Evolutionary conservation across 139 green algal genomes (phyloP).

Genomic region (Picochlorum sp.): DNA sequence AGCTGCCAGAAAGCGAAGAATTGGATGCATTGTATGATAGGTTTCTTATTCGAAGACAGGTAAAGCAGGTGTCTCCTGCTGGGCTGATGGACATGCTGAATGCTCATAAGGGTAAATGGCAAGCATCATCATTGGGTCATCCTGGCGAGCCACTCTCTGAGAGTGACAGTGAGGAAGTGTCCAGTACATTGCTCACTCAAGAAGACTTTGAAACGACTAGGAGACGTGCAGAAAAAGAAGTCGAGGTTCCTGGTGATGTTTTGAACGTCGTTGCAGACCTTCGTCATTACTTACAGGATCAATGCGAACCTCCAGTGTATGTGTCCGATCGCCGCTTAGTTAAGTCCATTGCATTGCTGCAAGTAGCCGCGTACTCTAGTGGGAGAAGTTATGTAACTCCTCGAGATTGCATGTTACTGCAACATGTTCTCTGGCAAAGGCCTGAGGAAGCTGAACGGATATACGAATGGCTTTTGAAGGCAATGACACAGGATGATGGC

Average conservation of each 20-base stretch:
- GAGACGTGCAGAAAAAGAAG: slow-evolving; percentile 1
- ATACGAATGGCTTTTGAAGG: slow-evolving; percentile 62
- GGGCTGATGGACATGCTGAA: slow-evolving; percentile 24
- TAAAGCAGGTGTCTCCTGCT: slow-evolving; percentile 36
- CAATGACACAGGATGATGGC: slow-evolving; percentile 57
- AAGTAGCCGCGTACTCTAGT: slow-evolving; percentile 72
- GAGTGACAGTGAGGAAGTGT: slow-evolving; percentile 3
- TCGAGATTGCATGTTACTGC: slow-evolving; percentile 79
- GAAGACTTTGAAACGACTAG: slow-evolving; percentile 47
- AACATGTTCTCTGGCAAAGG: slow-evolving; percentile 77
- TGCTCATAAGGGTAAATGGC: background rate
- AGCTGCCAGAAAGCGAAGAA: slow-evolving; percentile 84
- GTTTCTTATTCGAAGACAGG: slow-evolving; percentile 70
- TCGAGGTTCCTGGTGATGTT: slow-evolving; percentile 54
- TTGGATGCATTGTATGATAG: slow-evolving; percentile 89
- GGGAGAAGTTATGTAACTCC: slow-evolving; percentile 47
- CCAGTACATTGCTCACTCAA: slow-evolving; percentile 16
- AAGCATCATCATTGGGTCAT: background rate
- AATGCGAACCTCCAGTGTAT: slow-evolving; percentile 61
- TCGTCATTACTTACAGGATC: slow-evolving; percentile 60
- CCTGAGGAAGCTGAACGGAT: slow-evolving; percentile 64
- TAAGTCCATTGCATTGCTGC: slow-evolving; percentile 44
- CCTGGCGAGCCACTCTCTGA: background rate
- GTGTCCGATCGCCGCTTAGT: slow-evolving; percentile 60
- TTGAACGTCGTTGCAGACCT: slow-evolving; percentile 72